Evolutionary conservation across 192 early-diverging fungal species (phyloP), one percentile per base, ranked within the genome.

Genomic region (Coemansia sp.): DNA sequence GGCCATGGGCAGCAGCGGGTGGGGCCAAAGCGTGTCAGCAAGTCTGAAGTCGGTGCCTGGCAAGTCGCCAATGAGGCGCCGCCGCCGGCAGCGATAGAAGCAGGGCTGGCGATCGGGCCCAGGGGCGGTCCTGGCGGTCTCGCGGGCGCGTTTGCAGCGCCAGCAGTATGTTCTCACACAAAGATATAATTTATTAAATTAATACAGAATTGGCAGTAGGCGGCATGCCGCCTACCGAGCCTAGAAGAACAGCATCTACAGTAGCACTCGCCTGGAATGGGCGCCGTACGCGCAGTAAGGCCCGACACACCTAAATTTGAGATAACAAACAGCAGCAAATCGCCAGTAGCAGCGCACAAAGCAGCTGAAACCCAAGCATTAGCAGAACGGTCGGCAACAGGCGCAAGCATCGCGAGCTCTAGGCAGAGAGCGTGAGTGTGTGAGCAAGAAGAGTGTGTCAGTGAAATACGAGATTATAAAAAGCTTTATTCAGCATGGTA

Each of bases 11-110:
- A 25, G 33, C 51, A 60, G 70, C 38, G 34, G 40, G 1, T 74
- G 70, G 70, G 70, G 64, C 8, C 25, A 51, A 17, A 46, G 37
- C 33, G 60, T 74, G 18, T 74, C 70, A 10, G 47, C 64, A 5
- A 54, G 50, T 9, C 60, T 74, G 36, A 74, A 74, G 58, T 55
- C 56, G 0, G 47, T 46, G 19, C 30, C 29, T 1, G 10, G 23
- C 26, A 54, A 29, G 55, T 19, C 23, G 18, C 31, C 22, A 29
- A 10, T 11, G 14, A 19, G 27, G 8, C 53, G 38, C 26, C 25
- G 38, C 11, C 17, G 29, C 11, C 53, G 35, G 50, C 35, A 34
- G n/a, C n/a, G n/a, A n/a, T n/a, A n/a, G n/a, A n/a, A n/a, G n/a
- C n/a, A n/a, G n/a, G n/a, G n/a, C n/a, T n/a, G n/a, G n/a, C n/a